phyloP scores from a whole-genome alignment of 305 asterid genomes.

The Fraxinus baroniana region DNA sequence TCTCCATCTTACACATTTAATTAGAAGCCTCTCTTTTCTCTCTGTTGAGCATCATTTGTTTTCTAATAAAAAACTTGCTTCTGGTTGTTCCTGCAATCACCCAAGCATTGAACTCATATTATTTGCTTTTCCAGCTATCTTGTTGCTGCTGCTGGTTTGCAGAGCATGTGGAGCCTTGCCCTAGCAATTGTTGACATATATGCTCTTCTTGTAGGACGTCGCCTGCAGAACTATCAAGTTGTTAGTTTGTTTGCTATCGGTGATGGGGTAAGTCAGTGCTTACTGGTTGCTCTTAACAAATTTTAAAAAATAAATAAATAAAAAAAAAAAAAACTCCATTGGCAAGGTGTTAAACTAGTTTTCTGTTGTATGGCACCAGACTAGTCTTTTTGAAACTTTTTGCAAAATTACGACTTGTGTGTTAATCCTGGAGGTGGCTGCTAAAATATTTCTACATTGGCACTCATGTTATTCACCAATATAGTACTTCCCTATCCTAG shows the following conservation, averaged over 20 bases:
- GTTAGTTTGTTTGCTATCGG: constrained; percentile 86
- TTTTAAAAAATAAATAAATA: no score
- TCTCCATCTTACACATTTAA: background rate
- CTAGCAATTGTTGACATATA: constrained; percentile 70
- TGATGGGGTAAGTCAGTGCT: constrained; percentile 81
- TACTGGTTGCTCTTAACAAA: constrained; percentile 2
- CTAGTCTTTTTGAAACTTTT: background rate
- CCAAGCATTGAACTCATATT: constrained; percentile 13
- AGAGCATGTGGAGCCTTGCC: constrained; percentile 90
- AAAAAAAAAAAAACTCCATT: background rate
- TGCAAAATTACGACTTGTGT: background rate
- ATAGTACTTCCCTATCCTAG: background rate
- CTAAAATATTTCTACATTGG: background rate
- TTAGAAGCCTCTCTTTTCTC: background rate
- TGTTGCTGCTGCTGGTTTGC: constrained; percentile 93
- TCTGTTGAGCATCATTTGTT: background rate
- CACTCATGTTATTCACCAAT: background rate
- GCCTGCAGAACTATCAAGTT: constrained; percentile 64
- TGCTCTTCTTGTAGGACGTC: constrained; percentile 91
- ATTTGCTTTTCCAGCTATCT: constrained; percentile 63
- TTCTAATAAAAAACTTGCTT: background rate
- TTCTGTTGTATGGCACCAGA: background rate
- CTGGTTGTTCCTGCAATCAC: constrained; percentile 16
- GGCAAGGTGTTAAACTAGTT: constrained; percentile 10
- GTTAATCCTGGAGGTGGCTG: constrained; percentile 6